phyloP scores from a whole-genome alignment of 495 filamentous ascomycete species.

The Staphylotrichum longicolle region DNA sequence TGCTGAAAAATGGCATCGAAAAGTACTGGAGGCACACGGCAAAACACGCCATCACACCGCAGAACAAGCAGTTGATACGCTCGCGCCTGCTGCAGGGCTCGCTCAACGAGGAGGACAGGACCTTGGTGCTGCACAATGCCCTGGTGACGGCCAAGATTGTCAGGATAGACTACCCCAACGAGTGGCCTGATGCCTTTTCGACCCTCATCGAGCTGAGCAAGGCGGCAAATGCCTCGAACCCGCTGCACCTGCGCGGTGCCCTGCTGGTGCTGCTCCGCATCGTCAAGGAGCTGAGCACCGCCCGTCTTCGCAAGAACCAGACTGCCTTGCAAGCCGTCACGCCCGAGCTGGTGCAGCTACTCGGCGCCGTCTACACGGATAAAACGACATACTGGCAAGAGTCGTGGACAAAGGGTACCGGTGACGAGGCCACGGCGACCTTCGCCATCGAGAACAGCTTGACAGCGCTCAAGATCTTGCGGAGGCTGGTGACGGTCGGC shows the following conservation, averaged over 20 bases:
- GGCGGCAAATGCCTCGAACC: constrained; percentile 42
- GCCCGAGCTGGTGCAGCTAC: constrained; percentile 73
- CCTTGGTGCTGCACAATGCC: constrained; percentile 80
- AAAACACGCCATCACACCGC: constrained; percentile 64
- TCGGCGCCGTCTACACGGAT: constrained; percentile 73
- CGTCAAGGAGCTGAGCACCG: constrained; percentile 85
- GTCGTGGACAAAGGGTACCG: constrained; percentile 48
- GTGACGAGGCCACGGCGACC: constrained; percentile 57
- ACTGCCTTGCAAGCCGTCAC: constrained; percentile 69
- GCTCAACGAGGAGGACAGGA: constrained; percentile 66
- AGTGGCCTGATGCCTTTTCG: constrained; percentile 67
- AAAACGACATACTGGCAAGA: constrained; percentile 69
- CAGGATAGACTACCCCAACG: constrained; percentile 80
- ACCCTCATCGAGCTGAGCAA: constrained; percentile 62
- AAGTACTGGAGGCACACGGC: constrained; percentile 83
- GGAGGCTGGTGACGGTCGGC: constrained; percentile 74
- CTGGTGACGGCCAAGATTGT: constrained; percentile 84
- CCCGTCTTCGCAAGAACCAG: constrained; percentile 66
- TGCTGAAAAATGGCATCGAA: constrained; percentile 93
- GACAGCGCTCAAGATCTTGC: constrained; percentile 71
- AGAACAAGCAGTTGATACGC: constrained; percentile 74
- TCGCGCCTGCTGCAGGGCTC: constrained; percentile 67
- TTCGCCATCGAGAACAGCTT: constrained; percentile 71
- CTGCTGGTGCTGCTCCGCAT: constrained; percentile 77
- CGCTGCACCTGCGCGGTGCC: constrained; percentile 61